Percentiles rank a stretch among this genome's conserved stretches.
Conservation (phyloP, 1,139 yeast species). For the Taphrina populina region DNA sequence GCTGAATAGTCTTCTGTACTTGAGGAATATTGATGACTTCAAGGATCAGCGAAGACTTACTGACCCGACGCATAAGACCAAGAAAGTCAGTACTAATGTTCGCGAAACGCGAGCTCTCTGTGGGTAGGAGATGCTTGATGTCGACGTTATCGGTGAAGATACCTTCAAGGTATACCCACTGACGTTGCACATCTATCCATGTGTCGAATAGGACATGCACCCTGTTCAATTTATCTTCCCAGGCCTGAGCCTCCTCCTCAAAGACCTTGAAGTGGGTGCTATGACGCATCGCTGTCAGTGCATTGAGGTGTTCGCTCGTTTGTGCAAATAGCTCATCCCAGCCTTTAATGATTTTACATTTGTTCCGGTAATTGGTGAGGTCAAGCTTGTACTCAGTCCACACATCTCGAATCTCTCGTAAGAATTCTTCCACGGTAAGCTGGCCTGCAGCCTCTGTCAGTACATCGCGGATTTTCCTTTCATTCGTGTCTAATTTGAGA, state of each 20-base stretch:
- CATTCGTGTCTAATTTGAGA: slow-evolving; percentile 54
- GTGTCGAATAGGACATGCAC: slow-evolving; percentile 58
- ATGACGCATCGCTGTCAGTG: slow-evolving; percentile 67
- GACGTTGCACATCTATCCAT: slow-evolving; percentile 86
- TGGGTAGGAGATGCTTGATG: slow-evolving; percentile 62
- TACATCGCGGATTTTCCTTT: slow-evolving; percentile 52
- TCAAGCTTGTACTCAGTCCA: slow-evolving; percentile 54
- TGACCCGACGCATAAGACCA: slow-evolving; percentile 54
- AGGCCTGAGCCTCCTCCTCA: slow-evolving; percentile 56
- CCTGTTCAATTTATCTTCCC: slow-evolving; percentile 59
- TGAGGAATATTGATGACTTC: slow-evolving; percentile 61
- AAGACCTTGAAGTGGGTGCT: slow-evolving; percentile 65
- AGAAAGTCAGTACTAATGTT: slow-evolving; percentile 64
- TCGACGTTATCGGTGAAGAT: slow-evolving; percentile 61
- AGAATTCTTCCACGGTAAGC: slow-evolving; percentile 59
- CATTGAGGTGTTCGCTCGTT: slow-evolving; percentile 60
- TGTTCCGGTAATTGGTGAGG: slow-evolving; percentile 56
- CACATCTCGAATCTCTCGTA: slow-evolving; percentile 45
- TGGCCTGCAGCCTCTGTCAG: slow-evolving; percentile 73
- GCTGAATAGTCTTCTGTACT: slow-evolving; percentile 52
- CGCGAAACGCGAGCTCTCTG: slow-evolving; percentile 67
- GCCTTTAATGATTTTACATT: slow-evolving; percentile 60
- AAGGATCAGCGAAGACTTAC: slow-evolving; percentile 55
- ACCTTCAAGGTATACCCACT: slow-evolving; percentile 84
- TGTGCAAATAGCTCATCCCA: slow-evolving; percentile 67